Conservation (phyloP, 139 green algal species). For the Eudorina sp. region DNA sequence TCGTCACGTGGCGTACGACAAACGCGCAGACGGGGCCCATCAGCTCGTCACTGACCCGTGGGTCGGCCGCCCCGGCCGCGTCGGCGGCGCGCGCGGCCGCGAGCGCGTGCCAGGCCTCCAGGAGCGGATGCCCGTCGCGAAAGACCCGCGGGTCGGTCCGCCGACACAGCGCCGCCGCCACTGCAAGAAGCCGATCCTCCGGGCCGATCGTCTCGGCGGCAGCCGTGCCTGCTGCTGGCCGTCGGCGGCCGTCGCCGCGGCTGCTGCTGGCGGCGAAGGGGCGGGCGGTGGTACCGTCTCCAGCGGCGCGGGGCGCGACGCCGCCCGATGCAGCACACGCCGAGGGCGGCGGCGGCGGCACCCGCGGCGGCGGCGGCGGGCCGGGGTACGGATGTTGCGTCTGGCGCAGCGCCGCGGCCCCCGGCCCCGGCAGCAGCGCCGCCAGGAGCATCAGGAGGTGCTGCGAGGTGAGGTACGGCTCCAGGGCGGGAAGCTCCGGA, state of each 20-base stretch:
- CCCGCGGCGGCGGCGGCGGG: neutral
- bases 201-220: too few relatives aligned
- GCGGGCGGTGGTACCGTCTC: too few relatives aligned
- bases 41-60: neutral
- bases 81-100: constrained; percentile 25
- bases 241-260: neutral
- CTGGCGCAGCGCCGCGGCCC: neutral
- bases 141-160: neutral
- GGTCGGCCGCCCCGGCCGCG: neutral
- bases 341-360: neutral
- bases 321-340: too few relatives aligned
- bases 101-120: constrained; percentile 32
- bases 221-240: too few relatives aligned
- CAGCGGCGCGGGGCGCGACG: too few relatives aligned
- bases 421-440: constrained; percentile 26
- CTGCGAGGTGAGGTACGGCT: neutral
- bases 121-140: neutral
- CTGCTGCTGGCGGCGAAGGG: neutral
- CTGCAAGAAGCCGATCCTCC: neutral
- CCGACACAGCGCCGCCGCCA: constrained; percentile 10
- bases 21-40: neutral
- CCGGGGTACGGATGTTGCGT: neutral
- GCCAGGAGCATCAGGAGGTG: constrained; percentile 21
- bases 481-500: neutral
- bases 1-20: neutral